These are phyloP conservation scores for Cyphellophora europaea DNA, from an alignment of 2,329 filamentous ascomycete genomes.

Conservation along the genomic window DNA sequence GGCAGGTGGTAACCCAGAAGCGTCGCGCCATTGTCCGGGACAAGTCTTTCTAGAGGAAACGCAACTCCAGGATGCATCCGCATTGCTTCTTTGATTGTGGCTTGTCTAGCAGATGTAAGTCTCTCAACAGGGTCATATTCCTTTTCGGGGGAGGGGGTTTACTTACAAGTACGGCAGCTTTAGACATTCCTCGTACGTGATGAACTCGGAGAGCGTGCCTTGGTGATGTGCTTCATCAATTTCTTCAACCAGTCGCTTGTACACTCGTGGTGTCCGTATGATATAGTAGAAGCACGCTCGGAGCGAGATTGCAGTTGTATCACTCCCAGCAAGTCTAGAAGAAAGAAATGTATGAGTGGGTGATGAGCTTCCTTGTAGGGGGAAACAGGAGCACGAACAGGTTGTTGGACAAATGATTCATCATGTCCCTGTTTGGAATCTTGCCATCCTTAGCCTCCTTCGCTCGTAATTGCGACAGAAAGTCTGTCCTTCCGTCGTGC, in stretches of 20 bases:
- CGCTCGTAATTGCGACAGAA: conserved; percentile 9
- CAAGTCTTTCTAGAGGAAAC: conserved; percentile 21
- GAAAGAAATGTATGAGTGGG: background rate
- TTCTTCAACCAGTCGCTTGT: conserved; percentile 36
- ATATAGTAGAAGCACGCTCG: conserved; percentile 22
- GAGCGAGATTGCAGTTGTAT: conserved; percentile 24
- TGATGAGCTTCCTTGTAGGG: background rate
- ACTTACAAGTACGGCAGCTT: conserved; percentile 32
- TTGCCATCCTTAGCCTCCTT: conserved; percentile 7
- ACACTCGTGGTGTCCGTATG: conserved; percentile 15
- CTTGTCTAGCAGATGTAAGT: no score
- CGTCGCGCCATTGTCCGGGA: conserved; percentile 37
- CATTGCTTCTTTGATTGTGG: conserved; percentile 36
- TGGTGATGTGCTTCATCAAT: conserved; percentile 27
- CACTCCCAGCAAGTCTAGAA: conserved; percentile 5
- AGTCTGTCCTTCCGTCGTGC: conserved; percentile 10
- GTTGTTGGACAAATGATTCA: conserved; percentile 10
- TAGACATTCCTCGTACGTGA: conserved; percentile 7
- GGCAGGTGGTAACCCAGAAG: conserved; percentile 23
- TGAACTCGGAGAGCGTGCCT: conserved; percentile 5
- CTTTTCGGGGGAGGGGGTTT: background rate
- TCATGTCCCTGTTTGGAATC: conserved; percentile 6
- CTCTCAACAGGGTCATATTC: no score
- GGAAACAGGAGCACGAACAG: conserved; percentile 2
- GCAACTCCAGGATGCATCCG: conserved; percentile 36